Conservation (phyloP, 208 protist genomes). For the Trypanosoma platydactyli region DNA sequence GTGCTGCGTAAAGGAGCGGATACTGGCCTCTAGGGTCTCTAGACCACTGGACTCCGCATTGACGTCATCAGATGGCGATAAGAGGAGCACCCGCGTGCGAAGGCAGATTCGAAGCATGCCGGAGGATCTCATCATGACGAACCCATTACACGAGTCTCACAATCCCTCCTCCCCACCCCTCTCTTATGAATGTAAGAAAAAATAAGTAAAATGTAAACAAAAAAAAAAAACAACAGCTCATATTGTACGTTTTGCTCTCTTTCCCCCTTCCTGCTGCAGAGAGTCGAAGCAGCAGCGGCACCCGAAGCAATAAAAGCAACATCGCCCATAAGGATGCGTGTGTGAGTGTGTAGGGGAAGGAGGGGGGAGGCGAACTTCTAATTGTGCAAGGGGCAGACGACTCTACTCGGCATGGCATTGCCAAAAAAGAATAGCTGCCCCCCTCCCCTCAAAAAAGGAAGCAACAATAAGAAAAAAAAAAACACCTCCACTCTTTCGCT, state of each 20-base stretch:
- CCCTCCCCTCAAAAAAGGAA: conserved; percentile 7
- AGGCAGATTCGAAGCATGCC: conserved; percentile 1
- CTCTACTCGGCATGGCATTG: background rate
- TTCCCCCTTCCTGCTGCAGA: too few species aligned
- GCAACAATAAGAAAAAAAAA: conserved; percentile 15
- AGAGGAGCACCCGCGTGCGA: conserved; percentile 6
- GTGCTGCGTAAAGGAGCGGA: conserved; percentile 14
- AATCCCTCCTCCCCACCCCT: background rate
- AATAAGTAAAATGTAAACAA: background rate
- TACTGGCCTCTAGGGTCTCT: conserved; percentile 16
- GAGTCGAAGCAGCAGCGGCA: too few species aligned
- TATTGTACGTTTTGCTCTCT: too few species aligned
- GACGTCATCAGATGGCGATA: background rate
- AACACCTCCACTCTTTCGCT: too few species aligned
- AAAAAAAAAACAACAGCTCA: too few species aligned
- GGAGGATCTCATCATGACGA: conserved; percentile 10
- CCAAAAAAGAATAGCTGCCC: too few species aligned
- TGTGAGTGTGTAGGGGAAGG: too few species aligned
- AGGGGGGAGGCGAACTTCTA: background rate
- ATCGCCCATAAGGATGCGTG: background rate
- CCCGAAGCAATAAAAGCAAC: too few species aligned
- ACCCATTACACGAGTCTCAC: conserved; percentile 2
- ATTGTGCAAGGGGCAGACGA: background rate
- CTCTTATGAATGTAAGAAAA: background rate
- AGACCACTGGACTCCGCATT: background rate